Evolutionary conservation across 2,329 filamentous ascomycete genomes (phyloP).

Genomic region (Microdochium paspali): DNA sequence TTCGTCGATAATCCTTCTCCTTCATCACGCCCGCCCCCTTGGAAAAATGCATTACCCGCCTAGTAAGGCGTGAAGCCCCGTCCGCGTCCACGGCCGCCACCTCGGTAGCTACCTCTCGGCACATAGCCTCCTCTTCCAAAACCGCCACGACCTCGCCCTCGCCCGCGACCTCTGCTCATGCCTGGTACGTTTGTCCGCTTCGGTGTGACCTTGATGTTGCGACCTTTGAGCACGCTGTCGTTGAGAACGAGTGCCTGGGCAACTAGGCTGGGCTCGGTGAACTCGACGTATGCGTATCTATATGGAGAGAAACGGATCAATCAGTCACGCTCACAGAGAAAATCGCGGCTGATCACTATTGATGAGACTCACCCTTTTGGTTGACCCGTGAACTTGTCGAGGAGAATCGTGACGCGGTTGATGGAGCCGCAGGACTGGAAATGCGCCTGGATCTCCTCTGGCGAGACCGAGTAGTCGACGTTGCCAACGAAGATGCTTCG

Average conservation of each 20-base stretch:
- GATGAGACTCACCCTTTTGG: conserved; percentile 97
- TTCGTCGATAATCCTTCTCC: too few species aligned
- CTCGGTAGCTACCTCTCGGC: conserved; percentile 49
- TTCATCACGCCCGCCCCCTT: neutral
- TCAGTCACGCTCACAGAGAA: neutral
- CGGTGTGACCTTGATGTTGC: conserved; percentile 88
- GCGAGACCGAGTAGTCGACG: conserved; percentile 93
- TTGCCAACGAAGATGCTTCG: conserved; percentile 98
- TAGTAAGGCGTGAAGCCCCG: conserved; percentile 57
- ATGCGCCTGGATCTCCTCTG: conserved; percentile 96
- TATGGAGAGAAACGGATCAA: neutral
- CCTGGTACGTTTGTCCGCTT: conserved; percentile 96
- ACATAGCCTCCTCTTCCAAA: conserved; percentile 39
- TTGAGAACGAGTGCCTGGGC: conserved; percentile 91
- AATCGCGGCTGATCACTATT: neutral
- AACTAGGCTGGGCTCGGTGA: conserved; percentile 86
- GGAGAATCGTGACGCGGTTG: conserved; percentile 92
- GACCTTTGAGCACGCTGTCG: conserved; percentile 89
- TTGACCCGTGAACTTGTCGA: conserved; percentile 98
- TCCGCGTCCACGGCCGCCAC: conserved; percentile 48
- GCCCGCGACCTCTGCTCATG: conserved; percentile 73
- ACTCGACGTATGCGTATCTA: conserved; percentile 92
- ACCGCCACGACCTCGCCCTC: conserved; percentile 40
- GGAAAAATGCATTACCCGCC: conserved; percentile 6
- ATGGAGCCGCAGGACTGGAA: conserved; percentile 97